phyloP scores from a whole-genome alignment of 2,329 filamentous ascomycete species.

The Pseudopyrenochaeta lycopersici region DNA sequence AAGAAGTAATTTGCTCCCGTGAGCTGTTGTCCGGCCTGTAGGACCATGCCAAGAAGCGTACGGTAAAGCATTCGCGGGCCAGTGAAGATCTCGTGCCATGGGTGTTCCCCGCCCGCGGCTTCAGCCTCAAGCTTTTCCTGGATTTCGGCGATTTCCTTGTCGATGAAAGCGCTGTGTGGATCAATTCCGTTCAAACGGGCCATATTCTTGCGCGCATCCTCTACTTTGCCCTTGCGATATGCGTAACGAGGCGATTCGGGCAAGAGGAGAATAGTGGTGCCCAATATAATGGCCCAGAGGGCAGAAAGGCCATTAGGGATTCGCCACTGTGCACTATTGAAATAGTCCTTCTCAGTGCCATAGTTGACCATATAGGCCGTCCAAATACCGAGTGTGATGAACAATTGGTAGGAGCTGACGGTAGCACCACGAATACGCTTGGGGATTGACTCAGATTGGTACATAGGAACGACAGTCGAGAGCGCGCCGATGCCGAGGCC shows the following conservation, averaged over 20 bases:
- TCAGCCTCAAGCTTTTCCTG: slow-evolving; percentile 65
- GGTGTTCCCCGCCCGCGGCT: slow-evolving; percentile 46
- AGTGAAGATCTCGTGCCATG: slow-evolving; percentile 68
- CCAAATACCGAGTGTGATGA: slow-evolving; percentile 74
- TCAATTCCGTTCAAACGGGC: slow-evolving; percentile 64
- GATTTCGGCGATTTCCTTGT: slow-evolving; percentile 65
- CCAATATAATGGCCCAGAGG: slow-evolving; percentile 64
- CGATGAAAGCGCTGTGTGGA: slow-evolving; percentile 62
- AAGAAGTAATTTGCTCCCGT: slow-evolving; percentile 69
- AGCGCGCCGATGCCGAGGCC: slow-evolving; percentile 72
- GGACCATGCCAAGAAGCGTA: slow-evolving; percentile 67
- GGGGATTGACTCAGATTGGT: slow-evolving; percentile 72
- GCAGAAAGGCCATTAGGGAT: slow-evolving; percentile 70
- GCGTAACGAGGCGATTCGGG: slow-evolving; percentile 67
- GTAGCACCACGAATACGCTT: slow-evolving; percentile 71
- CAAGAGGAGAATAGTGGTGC: slow-evolving; percentile 62
- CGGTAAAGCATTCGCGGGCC: slow-evolving; percentile 74
- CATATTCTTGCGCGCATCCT: slow-evolving; percentile 62
- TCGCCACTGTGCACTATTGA: slow-evolving; percentile 66
- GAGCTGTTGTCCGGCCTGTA: slow-evolving; percentile 73
- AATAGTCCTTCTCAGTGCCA: slow-evolving; percentile 62
- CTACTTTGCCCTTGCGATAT: slow-evolving; percentile 62
- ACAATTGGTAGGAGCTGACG: slow-evolving; percentile 71
- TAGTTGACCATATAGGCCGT: slow-evolving; percentile 64
- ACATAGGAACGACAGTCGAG: slow-evolving; percentile 67